A percentile compares a stretch with the other conserved stretches of the same genome.
phyloP scores from a whole-genome alignment of 305 asterid species.

The Andrographis paniculata region DNA sequence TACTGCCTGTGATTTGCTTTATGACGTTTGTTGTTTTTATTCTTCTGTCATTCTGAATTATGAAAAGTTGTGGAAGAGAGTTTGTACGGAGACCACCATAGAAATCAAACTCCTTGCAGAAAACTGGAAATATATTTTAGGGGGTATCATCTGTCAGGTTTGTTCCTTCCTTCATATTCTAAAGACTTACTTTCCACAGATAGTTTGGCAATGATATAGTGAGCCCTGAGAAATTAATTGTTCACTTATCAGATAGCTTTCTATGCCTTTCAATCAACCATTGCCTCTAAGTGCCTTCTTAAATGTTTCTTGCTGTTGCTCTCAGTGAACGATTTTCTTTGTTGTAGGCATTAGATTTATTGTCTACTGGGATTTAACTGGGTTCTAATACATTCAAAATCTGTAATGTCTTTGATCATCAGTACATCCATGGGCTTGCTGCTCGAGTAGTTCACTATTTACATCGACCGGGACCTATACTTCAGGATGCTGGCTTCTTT shows the following conservation, averaged over 20 bases:
- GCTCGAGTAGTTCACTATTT: constrained; percentile 87
- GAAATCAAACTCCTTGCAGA: constrained; percentile 43
- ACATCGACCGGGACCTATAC: constrained; percentile 80
- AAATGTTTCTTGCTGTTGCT: no score
- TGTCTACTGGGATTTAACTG: neutral
- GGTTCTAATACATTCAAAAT: constrained; percentile 2
- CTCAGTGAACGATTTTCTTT: no score
- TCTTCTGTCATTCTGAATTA: no score
- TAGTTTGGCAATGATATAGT: no score
- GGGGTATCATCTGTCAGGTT: constrained; percentile 85
- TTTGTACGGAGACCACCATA: constrained; percentile 32
- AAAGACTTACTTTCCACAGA: neutral
- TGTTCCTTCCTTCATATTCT: no score
- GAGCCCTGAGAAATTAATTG: no score
- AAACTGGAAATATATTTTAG: constrained; percentile 75
- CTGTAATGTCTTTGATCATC: constrained; percentile 23
- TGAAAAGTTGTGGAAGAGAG: constrained; percentile 52
- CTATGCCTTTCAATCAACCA: neutral
- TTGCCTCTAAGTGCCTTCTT: no score
- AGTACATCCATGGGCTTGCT: constrained; percentile 86
- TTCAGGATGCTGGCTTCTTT: constrained; percentile 73
- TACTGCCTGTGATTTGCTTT: constrained; percentile 12
- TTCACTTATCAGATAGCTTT: no score
- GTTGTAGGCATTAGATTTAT: neutral
- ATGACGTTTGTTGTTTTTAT: constrained; percentile 6